Evolutionary conservation across 345 rosid genomes (phyloP).

Genomic region (Murraya koenigii): DNA sequence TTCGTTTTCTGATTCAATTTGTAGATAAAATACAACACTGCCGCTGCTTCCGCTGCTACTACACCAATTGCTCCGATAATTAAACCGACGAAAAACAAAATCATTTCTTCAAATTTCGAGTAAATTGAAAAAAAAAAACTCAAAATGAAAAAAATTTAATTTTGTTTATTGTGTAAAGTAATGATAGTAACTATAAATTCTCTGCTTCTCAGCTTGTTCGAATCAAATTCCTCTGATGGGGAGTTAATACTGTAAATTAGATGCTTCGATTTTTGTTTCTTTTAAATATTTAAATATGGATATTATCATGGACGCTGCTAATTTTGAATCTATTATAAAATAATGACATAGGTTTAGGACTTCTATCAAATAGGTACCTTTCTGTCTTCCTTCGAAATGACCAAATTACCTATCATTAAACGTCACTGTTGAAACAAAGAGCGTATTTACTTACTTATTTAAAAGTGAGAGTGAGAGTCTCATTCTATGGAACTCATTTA

Average conservation of each 20-base stretch:
- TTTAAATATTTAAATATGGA: not conserved
- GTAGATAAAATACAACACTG: slow-evolving; percentile 27
- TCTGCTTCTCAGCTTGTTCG: not conserved
- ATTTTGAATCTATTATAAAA: no score
- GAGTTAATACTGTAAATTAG: not conserved
- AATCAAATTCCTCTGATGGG: not conserved
- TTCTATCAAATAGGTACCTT: not conserved
- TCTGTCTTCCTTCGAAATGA: not conserved
- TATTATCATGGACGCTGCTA: not conserved
- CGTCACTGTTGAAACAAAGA: no score
- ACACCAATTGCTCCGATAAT: slow-evolving; percentile 42
- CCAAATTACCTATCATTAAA: no score
- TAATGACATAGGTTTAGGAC: no score
- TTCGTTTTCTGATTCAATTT: slow-evolving; percentile 39
- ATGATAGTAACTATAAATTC: not conserved
- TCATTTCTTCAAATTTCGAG: not conserved
- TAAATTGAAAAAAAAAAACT: not conserved
- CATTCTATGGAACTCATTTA: no score
- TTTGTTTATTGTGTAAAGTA: not conserved
- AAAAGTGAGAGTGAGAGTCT: no score
- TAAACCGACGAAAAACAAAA: slow-evolving; percentile 39
- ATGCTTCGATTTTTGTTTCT: not conserved
- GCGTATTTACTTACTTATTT: no score
- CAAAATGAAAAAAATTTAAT: not conserved
- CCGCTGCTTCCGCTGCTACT: slow-evolving; percentile 31